A percentile compares a stretch with the other conserved stretches of the same genome.
Conservation (phyloP, 1,284 basidiomycete genomes). For the Neolentinus lepideus region DNA sequence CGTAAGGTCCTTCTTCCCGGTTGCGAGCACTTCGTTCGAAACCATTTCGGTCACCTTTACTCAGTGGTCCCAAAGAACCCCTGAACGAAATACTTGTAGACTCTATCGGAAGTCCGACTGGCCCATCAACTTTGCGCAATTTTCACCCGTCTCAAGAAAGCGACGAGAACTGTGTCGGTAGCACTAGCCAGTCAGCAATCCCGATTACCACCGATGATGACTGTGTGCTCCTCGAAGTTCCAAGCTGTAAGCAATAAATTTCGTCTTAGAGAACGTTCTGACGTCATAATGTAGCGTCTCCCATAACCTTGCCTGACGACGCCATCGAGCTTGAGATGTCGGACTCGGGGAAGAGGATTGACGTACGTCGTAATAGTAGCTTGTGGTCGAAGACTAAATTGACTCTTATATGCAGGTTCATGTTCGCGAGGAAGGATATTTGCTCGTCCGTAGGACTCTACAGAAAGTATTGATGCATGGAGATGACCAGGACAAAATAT, state of each 20-base stretch:
- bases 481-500: constrained; percentile 12
- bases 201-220: not conserved
- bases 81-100: not conserved
- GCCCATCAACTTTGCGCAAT: not conserved
- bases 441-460: constrained; percentile 25
- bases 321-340: constrained; percentile 44
- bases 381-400: not conserved
- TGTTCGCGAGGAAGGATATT: constrained; percentile 22
- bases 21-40: constrained; percentile 44
- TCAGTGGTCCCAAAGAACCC: not conserved
- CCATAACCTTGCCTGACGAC: constrained; percentile 30
- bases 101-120: constrained; percentile 2
- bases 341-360: constrained; percentile 50
- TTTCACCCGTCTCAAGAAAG: not conserved
- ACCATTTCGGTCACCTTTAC: constrained; percentile 32
- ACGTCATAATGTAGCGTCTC: constrained; percentile 16
- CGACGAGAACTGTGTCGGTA: not conserved
- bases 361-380: constrained; percentile 28
- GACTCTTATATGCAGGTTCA: constrained; percentile 16
- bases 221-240: not conserved
- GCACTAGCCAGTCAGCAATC: too few relatives aligned
- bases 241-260: constrained; percentile 3
- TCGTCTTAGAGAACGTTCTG: too few relatives aligned
- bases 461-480: constrained; percentile 24
- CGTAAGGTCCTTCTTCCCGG: constrained; percentile 28